Conservation (phyloP, 2,329 filamentous ascomycete species). For the Diaporthe citriasiana region DNA sequence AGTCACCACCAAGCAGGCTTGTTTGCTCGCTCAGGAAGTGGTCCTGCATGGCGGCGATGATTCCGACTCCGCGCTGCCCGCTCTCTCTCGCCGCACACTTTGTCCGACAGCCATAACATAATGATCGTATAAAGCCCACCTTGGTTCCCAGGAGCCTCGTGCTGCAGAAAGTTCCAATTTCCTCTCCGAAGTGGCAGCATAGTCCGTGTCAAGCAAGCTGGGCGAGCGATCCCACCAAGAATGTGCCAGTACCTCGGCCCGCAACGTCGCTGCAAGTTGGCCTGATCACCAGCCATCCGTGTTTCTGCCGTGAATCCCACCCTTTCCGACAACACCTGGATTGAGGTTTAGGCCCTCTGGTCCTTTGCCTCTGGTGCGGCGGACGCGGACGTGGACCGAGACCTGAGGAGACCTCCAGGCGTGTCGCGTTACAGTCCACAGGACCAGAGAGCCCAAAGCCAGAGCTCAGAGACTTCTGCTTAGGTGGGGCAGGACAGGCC, state of each 20-base stretch:
- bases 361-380: neutral
- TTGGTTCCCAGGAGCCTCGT: neutral
- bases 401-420: neutral
- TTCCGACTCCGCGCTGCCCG: conserved; percentile 16
- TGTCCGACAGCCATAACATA: conserved; percentile 10
- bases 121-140: conserved; percentile 14
- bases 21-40: neutral
- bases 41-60: neutral
- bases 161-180: neutral
- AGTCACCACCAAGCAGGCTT: neutral
- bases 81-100: neutral
- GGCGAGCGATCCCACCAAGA: neutral
- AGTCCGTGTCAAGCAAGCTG: neutral
- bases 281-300: conserved; percentile 8
- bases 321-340: conserved; percentile 1
- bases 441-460: neutral
- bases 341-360: neutral
- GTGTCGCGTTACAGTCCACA: neutral
- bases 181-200: neutral
- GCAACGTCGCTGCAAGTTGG: neutral
- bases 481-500: neutral
- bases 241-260: neutral
- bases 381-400: conserved; percentile 4
- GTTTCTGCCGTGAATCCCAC: conserved; percentile 12
- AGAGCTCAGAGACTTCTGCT: neutral